Evolutionary conservation across 176 grass and related monocot species (phyloP), one percentile per base, ranked within the genome.

Genomic region (Zoysia pacifica): DNA sequence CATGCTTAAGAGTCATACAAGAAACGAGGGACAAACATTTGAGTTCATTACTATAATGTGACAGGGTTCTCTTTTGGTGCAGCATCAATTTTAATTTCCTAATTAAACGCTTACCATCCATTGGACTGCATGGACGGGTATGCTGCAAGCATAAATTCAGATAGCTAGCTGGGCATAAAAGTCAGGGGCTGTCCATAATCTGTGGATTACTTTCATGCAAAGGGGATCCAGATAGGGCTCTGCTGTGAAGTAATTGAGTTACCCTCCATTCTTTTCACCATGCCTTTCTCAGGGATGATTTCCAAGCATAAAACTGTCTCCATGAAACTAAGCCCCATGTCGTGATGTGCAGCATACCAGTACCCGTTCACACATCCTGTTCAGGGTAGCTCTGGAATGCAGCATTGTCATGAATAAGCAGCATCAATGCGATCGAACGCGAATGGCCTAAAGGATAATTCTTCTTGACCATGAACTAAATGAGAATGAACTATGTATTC

Each of bases 11-110:
- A 70, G 69, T 10, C 62, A 55, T 11, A 72, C 51, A 69, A 84
- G 52, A 77, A 65, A 69, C 7, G 58, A 35, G 69, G 64, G 37
- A 7, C 16, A 50, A 44, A 35, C 73, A 16, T 61, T 44, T 43
- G 51, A 13, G 46, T 62, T 1, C 6, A 48, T 16, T 70, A 77
- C n/a, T 69, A 18, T 43, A 71, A 70, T 40, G 15, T 9, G 66
- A 64, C 50, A 46, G 18, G 13, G 12, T 47, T 51, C 11, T 47
- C 45, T 74, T 74, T 38, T 63, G 37, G 67, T 70, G 61, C 69
- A 80, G 65, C 47, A 80, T 62, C 75, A 74, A 54, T 88, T 84
- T 74, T 60, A 62, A 54, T 89, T 84, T 71, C 53, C 63, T 81
- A 77, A 9, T 73, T 73, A 13, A 15, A 61, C 61, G 76, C 73